Evolutionary conservation across 495 filamentous ascomycete species (phyloP).

Genomic region (Antarctomyces pellizariae): DNA sequence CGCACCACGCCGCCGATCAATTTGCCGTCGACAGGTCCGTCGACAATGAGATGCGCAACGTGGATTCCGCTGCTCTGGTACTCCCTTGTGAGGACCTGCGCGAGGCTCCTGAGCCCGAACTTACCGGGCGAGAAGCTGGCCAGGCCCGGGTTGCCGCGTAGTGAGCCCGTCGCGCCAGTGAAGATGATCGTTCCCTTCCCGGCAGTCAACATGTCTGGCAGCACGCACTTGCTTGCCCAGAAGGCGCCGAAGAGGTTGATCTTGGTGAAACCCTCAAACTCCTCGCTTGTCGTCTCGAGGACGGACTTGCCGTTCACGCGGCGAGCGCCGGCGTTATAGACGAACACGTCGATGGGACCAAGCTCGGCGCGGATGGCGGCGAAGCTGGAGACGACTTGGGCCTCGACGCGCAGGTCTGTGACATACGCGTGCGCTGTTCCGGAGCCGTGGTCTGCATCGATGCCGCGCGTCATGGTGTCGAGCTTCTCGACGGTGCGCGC

Average conservation of each 20-base stretch:
- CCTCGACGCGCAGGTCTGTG: constrained; percentile 11
- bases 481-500: constrained; percentile 14
- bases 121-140: constrained; percentile 14
- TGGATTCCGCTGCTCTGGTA: constrained; percentile 13
- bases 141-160: constrained; percentile 11
- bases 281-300: constrained; percentile 13
- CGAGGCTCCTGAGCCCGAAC: constrained; percentile 13
- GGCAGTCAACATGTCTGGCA: constrained; percentile 13
- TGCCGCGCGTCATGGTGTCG: constrained; percentile 8
- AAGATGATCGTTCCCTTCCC: constrained; percentile 13
- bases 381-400: constrained; percentile 10
- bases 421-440: constrained; percentile 11
- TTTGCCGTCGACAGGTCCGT: constrained; percentile 19
- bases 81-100: constrained; percentile 14
- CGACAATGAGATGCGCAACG: constrained; percentile 13
- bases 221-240: constrained; percentile 11
- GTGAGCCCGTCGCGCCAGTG: constrained; percentile 14
- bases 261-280: constrained; percentile 13
- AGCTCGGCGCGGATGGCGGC: constrained; percentile 9
- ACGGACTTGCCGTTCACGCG: constrained; percentile 11
- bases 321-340: constrained; percentile 15
- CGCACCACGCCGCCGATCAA: constrained; percentile 18
- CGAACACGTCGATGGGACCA: constrained; percentile 11
- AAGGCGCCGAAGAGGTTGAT: constrained; percentile 16
- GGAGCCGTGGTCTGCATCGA: constrained; percentile 5